Evolutionary conservation across 75 land plant genomes (phyloP).

Genomic region (Sequoiadendron giganteum): DNA sequence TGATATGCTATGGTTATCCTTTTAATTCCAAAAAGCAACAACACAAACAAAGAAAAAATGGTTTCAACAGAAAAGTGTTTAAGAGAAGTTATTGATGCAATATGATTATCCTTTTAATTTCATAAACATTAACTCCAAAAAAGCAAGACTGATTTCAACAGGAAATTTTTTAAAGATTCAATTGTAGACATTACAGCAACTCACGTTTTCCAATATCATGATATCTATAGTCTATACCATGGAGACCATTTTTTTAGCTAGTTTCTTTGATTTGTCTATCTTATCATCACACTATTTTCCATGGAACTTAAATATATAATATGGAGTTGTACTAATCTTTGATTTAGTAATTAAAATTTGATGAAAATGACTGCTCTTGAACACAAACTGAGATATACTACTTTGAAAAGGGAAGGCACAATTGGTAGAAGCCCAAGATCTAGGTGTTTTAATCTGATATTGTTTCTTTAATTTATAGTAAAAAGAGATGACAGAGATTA

Average conservation of each 20-base stretch:
- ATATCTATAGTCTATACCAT: background rate
- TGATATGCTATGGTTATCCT: background rate
- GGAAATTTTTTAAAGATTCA: background rate
- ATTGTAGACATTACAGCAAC: background rate
- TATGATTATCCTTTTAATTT: background rate
- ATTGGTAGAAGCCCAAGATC: background rate
- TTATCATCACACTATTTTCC: background rate
- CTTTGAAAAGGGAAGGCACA: background rate
- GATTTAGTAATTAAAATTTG: background rate
- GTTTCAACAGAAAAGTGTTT: background rate
- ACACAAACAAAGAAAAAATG: background rate
- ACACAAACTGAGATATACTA: background rate
- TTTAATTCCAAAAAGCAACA: background rate
- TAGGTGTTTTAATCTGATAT: background rate
- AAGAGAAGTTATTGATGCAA: background rate
- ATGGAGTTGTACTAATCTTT: background rate
- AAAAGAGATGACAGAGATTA: background rate
- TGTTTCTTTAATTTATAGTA: background rate
- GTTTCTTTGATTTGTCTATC: background rate
- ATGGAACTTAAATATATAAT: background rate
- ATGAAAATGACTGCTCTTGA: background rate
- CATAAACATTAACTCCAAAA: background rate
- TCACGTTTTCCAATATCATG: background rate
- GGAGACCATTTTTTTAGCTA: background rate
- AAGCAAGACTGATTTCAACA: background rate